Conservation (phyloP, 2,329 filamentous ascomycete genomes). For the Penicillium janthinellum region DNA sequence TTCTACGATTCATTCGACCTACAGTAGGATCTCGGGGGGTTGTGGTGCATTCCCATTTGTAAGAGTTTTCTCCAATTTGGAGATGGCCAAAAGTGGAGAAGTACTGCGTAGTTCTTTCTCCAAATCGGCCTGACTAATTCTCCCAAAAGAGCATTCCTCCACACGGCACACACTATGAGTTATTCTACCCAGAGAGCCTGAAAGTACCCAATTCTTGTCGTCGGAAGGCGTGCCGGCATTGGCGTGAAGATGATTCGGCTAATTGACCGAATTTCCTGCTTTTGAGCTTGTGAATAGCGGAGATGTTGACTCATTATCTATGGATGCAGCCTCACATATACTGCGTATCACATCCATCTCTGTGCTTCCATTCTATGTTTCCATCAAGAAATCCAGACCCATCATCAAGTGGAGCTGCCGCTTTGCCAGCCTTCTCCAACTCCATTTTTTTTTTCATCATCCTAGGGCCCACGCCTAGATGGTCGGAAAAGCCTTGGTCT, state of each 20-base stretch:
- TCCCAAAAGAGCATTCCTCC: no score
- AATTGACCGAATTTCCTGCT: neutral
- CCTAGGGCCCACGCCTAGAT: slow-evolving; percentile 5
- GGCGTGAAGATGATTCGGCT: slow-evolving; percentile 1
- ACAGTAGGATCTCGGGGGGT: neutral
- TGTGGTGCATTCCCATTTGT: neutral
- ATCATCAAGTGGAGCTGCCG: slow-evolving; percentile 11
- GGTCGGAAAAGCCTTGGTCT: neutral
- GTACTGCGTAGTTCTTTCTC: slow-evolving; percentile 5
- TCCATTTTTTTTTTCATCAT: slow-evolving; percentile 8
- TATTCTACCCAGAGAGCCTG: no score
- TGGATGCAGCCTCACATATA: neutral
- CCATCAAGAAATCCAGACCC: neutral
- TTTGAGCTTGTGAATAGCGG: neutral
- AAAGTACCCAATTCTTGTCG: neutral
- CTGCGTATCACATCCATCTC: neutral
- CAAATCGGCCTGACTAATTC: slow-evolving; percentile 15
- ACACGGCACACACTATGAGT: no score
- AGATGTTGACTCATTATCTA: neutral
- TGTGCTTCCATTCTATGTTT: neutral
- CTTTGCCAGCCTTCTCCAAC: slow-evolving; percentile 19
- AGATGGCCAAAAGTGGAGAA: neutral
- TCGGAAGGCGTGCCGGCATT: slow-evolving; percentile 2
- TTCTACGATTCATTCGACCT: neutral
- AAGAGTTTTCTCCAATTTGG: neutral